Evolutionary conservation across 345 rosid genomes (phyloP).

Genomic region (Laguncularia racemosa): DNA sequence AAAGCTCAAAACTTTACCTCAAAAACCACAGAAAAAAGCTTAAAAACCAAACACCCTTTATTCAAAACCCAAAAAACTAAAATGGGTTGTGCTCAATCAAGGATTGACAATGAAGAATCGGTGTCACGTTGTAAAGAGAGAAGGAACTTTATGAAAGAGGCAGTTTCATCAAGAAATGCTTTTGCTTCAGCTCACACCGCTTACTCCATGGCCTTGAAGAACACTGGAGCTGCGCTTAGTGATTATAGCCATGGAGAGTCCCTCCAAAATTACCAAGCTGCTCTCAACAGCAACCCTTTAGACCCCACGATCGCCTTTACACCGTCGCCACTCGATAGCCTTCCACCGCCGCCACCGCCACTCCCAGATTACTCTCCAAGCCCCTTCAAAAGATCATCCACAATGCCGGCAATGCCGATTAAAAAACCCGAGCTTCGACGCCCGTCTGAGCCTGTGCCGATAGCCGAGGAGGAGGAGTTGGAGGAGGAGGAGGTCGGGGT

Average conservation of each 20-base stretch:
- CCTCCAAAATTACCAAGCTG: constrained; percentile 20
- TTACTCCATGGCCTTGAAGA: constrained; percentile 61
- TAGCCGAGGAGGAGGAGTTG: constrained; percentile 26
- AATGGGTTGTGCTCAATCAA: constrained; percentile 96
- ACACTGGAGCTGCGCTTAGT: constrained; percentile 83
- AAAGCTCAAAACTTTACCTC: too few relatives aligned
- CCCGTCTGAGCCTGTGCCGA: constrained; percentile 1
- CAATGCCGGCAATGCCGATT: constrained; percentile 49
- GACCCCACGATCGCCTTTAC: constrained; percentile 31
- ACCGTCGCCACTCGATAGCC: constrained; percentile 48
- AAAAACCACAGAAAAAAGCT: too few relatives aligned
- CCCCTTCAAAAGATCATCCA: constrained; percentile 60
- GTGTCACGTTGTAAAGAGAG: constrained; percentile 85
- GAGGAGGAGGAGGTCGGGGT: constrained; percentile 41
- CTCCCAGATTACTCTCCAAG: constrained; percentile 72
- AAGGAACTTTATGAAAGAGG: constrained; percentile 70
- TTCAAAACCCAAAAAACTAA: not conserved
- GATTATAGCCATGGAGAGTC: constrained; percentile 88
- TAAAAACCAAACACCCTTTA: not conserved
- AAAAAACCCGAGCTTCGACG: constrained; percentile 12
- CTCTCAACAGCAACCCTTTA: constrained; percentile 19
- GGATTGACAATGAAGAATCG: constrained; percentile 76
- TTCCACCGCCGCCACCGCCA: constrained; percentile 70
- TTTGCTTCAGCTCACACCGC: constrained; percentile 83
- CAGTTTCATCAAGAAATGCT: constrained; percentile 68